Percentiles rank a stretch among this genome's conserved stretches.
These are phyloP conservation scores for Albophoma yamanashiensis DNA, from an alignment of 2,329 filamentous ascomycete genomes.

Conservation along the genomic window DNA sequence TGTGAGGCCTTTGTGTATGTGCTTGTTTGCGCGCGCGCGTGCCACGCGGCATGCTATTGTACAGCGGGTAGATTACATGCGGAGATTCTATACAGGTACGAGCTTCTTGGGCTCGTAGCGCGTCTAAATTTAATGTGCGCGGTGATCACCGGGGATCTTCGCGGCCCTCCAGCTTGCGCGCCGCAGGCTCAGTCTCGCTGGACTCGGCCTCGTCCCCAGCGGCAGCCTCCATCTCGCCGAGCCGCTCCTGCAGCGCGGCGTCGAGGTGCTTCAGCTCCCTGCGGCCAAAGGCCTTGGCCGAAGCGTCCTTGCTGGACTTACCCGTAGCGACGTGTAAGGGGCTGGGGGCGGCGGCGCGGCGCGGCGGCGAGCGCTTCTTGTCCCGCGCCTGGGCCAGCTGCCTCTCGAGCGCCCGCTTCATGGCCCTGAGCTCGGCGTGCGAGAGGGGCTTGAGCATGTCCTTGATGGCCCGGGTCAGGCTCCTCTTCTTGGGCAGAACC, in stretches of 20 bases:
- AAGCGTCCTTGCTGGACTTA: background rate
- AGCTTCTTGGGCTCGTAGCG: background rate
- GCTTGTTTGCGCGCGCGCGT: too few species aligned
- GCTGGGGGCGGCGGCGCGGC: background rate
- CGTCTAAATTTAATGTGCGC: background rate
- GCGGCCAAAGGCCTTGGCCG: background rate
- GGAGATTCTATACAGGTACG: background rate
- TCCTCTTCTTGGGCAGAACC: slow-evolving; percentile 10
- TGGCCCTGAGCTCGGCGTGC: slow-evolving; percentile 15
- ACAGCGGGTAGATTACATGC: background rate
- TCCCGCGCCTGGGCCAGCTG: slow-evolving; percentile 5
- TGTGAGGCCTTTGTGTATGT: background rate
- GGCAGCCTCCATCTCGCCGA: background rate
- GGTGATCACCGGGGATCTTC: background rate
- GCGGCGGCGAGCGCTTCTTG: background rate
- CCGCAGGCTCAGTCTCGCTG: background rate
- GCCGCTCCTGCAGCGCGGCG: slow-evolving; percentile 1
- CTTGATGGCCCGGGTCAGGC: slow-evolving; percentile 17
- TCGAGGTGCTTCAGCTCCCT: slow-evolving; percentile 3
- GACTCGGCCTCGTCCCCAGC: background rate
- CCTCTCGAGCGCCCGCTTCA: slow-evolving; percentile 10
- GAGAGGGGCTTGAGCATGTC: slow-evolving; percentile 18
- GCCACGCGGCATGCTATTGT: background rate
- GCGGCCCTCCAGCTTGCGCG: background rate
- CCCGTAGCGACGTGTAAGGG: slow-evolving; percentile 4